Evolutionary conservation across 2,329 filamentous ascomycete genomes (phyloP), one percentile per base, ranked within the genome.

Genomic region (Aspergillus latus): DNA sequence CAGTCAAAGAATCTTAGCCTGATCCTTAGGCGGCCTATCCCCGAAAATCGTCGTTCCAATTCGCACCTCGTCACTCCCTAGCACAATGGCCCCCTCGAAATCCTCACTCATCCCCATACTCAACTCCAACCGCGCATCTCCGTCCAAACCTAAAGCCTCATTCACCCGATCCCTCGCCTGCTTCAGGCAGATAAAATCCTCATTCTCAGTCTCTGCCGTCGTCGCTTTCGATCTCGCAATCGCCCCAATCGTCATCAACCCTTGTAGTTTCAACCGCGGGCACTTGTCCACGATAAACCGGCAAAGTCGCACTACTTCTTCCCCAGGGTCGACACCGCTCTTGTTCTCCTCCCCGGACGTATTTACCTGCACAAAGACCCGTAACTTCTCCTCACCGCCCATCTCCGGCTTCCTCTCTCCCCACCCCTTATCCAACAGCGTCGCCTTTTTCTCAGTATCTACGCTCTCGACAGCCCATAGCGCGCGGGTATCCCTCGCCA

Each of bases 21-120:
- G 89, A 48, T 84, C 84, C 81, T 88, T 95, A 37, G 84, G 80
- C 13, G 91, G 91, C 68, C 94, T 82, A 68, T 86, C 78, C 1
- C 94, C 94, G 72, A 99, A 99, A 56, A 99, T 96, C 1, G 90
- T 93, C 69, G 91, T 97, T 1, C 94, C 94, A 7, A 99, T 85
- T 56, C 94, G 83, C 5, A 99, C 92, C 80, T 97, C 92, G 64
- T 85, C 82, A 75, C 92, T 97, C 0, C 94, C 94, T 78, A 91
- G 78, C 10, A 74, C 76, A 68, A 97, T 87, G 0, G 94, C 94
- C 6, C 88, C 89, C 78, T 96, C 92, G 72, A 93, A 99, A 74
- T 99, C 94, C 68, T 90, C 86, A 71, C 92, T 97, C 94, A 99
- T 99, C 5, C 93, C 93, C 93, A 99, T 99, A 74, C 92, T 97